A percentile compares a stretch with the other conserved stretches of the same genome.
phyloP scores from a whole-genome alignment of 2,329 filamentous ascomycete genomes.

The Hypoxylon rubiginosum region DNA sequence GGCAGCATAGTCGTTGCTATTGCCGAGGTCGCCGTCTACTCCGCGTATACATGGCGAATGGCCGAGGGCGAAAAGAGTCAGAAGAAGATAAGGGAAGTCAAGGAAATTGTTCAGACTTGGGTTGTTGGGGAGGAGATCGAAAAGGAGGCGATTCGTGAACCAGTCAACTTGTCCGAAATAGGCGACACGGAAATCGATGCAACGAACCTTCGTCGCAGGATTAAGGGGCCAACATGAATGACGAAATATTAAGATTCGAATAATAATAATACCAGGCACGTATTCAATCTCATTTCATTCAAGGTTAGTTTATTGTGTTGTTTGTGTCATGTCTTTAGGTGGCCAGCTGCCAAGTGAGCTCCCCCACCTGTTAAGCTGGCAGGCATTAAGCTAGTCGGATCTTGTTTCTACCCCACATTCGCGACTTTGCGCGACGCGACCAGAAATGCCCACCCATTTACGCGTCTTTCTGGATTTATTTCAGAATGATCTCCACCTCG shows the following conservation, averaged over 20 bases:
- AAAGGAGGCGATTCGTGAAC: conserved; percentile 43
- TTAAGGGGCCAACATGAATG: conserved; percentile 30
- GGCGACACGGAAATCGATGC: conserved; percentile 28
- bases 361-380: conserved; percentile 15
- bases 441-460: conserved; percentile 29
- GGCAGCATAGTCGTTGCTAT: conserved; percentile 78
- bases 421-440: conserved; percentile 42
- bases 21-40: conserved; percentile 83
- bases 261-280: background rate
- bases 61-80: conserved; percentile 76
- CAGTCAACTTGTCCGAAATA: conserved; percentile 17
- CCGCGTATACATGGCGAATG: conserved; percentile 79
- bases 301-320: background rate
- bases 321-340: conserved; percentile 7
- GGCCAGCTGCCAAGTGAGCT: conserved; percentile 11
- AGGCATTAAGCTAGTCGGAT: conserved; percentile 9
- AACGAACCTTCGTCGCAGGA: conserved; percentile 41
- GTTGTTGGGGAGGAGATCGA: conserved; percentile 62
- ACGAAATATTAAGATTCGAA: background rate
- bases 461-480: conserved; percentile 21
- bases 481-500: background rate
- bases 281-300: background rate
- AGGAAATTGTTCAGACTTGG: conserved; percentile 80
- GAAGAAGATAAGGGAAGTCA: conserved; percentile 72
- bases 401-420: conserved; percentile 38